phyloP scores from a whole-genome alignment of 2,329 filamentous ascomycete genomes.

The Arthroderma uncinatum region DNA sequence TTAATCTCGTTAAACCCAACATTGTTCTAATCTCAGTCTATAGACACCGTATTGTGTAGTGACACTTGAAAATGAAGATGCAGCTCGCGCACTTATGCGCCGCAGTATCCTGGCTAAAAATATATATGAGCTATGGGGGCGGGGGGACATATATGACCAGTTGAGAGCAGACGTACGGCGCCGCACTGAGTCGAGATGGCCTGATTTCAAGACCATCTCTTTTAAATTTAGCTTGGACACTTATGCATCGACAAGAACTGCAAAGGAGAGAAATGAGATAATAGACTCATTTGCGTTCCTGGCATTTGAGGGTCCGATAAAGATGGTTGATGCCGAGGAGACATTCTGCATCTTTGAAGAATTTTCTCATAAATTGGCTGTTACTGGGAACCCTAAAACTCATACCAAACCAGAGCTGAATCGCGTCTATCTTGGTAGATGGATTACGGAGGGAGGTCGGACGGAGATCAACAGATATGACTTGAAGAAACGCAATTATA shows the following conservation, averaged over 20 bases:
- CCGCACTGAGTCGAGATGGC: conserved; percentile 55
- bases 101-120: conserved; percentile 72
- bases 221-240: conserved; percentile 80
- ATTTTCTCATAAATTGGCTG: conserved; percentile 43
- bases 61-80: conserved; percentile 51
- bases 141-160: conserved; percentile 52
- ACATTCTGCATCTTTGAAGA: conserved; percentile 76
- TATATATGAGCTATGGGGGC: conserved; percentile 84
- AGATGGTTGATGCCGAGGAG: conserved; percentile 60
- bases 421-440: conserved; percentile 59
- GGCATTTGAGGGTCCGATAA: conserved; percentile 64
- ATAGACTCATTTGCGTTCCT: conserved; percentile 77
- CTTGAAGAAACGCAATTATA: conserved; percentile 86
- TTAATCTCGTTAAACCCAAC: neutral
- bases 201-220: conserved; percentile 49
- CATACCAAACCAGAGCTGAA: conserved; percentile 43
- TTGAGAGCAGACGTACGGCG: conserved; percentile 56
- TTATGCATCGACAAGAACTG: conserved; percentile 63
- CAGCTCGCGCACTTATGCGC: conserved; percentile 55
- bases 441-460: conserved; percentile 55
- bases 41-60: conserved; percentile 83
- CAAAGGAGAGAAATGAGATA: conserved; percentile 54
- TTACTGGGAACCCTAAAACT: conserved; percentile 4
- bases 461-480: conserved; percentile 64
- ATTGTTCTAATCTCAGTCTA: conserved; percentile 7